These are phyloP conservation scores for Agroathelia rolfsii DNA, from an alignment of 1,284 basidiomycete genomes.

Conservation along the genomic window DNA sequence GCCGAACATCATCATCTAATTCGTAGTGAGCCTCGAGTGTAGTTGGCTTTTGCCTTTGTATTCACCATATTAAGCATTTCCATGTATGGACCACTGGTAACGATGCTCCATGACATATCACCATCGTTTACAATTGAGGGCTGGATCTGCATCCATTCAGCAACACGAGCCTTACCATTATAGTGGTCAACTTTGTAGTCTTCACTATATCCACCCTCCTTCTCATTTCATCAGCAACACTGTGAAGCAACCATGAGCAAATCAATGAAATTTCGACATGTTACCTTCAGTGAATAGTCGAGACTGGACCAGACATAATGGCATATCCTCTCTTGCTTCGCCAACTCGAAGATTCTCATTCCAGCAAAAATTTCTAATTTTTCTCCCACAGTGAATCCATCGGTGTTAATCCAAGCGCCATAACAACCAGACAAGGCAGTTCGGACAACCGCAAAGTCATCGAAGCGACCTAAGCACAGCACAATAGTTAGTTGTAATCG, in stretches of 20 bases:
- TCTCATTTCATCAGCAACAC: too few species aligned
- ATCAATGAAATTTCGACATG: slow-evolving; percentile 1
- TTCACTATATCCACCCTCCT: slow-evolving; percentile 20
- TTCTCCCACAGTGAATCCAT: slow-evolving; percentile 8
- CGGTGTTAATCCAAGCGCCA: slow-evolving; percentile 9
- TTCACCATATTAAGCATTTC: too few species aligned
- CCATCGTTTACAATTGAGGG: slow-evolving; percentile 9
- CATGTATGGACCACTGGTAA: slow-evolving; percentile 3
- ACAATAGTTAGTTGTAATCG: not conserved
- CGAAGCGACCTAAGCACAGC: slow-evolving; percentile 2
- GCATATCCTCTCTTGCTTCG: slow-evolving; percentile 4
- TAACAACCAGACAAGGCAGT: slow-evolving; percentile 4
- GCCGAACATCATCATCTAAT: slow-evolving; percentile 21
- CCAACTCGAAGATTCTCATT: slow-evolving; percentile 9
- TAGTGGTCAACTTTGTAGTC: slow-evolving; percentile 16
- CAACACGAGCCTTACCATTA: slow-evolving; percentile 18
- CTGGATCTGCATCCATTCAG: slow-evolving; percentile 15
- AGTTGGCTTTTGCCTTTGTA: too few species aligned
- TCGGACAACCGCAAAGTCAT: slow-evolving; percentile 3
- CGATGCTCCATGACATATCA: slow-evolving; percentile 15
- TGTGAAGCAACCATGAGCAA: too few species aligned
- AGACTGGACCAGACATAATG: slow-evolving; percentile 8
- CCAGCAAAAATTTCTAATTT: slow-evolving; percentile 6
- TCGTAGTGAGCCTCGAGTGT: too few species aligned
- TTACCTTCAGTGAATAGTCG: slow-evolving; percentile 3